Base-by-base conservation (phyloP, 1,139 yeast genomes). In the Suhomyces yuchorum region DNA sequence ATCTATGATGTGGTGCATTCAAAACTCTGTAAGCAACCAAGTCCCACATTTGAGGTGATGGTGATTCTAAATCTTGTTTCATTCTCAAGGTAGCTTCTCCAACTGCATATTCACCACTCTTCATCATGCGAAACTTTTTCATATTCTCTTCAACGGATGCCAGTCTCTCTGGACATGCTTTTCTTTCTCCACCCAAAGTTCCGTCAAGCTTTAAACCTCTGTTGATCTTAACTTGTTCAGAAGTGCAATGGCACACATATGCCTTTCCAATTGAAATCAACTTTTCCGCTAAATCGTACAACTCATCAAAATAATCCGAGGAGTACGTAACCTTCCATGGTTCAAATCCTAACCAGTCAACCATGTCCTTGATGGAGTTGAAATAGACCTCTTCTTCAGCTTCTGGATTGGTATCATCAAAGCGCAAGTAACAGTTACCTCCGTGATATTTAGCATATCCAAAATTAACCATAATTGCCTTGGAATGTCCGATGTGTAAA, bases 41-140 rank as follows among this genome's bases (percentile, higher is more conserved):
- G 70, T 95, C 99, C 99, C 99, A 95, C 99, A 95, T 95, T 73
- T 93, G 99, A 18, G 99, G 99, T 57, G 90, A 88, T 56, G 97
- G 96, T 34, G 95, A 87, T n/a, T 70, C 67, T 55, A 93, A 74
- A 65, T 93, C 96, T 76, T 90, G 97, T 68, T 93, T 93, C 99
- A 95, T 93, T 73, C 99, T 85, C 63, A 95, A 77, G 4, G 92
- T 90, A 28, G 96, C 98, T 65, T 89, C 90, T 55, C 98, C 98
- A 38, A 91, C 91, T 56, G 80, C 78, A 70, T 87, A 95, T 56
- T 77, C 75, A 40, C 99, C 99, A 61, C 88, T 90, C 62, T 85
- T 83, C 99, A 95, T 95, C 51, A 79, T 84, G 65, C 97, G 81
- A 70, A 95, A 95, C 66, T 88, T 91, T 37, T 65, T 65, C 62